phyloP scores from a whole-genome alignment of 345 rosid species.

The Dovyalis caffra region DNA sequence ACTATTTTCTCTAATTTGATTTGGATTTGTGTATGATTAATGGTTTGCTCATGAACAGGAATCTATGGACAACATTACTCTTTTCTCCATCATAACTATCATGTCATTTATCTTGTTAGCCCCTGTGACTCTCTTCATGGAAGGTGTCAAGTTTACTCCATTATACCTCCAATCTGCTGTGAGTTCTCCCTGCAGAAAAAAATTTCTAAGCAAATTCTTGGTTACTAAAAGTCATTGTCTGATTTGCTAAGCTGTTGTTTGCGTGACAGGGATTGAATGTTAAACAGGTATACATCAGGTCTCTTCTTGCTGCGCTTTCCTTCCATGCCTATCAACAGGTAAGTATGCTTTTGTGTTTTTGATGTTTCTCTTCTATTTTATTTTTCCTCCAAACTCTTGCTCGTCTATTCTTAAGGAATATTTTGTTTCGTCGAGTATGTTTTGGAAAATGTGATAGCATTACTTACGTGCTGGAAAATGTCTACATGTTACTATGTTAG shows the following conservation, averaged over 20 bases:
- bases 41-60: constrained; percentile 49
- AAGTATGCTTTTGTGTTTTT: constrained; percentile 14
- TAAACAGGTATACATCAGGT: constrained; percentile 53
- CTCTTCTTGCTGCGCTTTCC: constrained; percentile 80
- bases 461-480: neutral
- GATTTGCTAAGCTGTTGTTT: constrained; percentile 17
- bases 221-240: neutral
- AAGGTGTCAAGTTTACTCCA: constrained; percentile 93
- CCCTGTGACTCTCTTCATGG: constrained; percentile 75
- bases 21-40: constrained; percentile 2
- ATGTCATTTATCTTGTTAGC: constrained; percentile 84
- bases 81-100: constrained; percentile 94
- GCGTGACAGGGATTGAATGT: constrained; percentile 67
- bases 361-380: neutral
- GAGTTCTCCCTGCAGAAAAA: constrained; percentile 33
- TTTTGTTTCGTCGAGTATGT: neutral
- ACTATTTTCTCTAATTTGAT: neutral
- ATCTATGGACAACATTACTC: constrained; percentile 92
- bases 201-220: neutral
- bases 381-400: neutral
- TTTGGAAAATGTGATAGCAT: neutral
- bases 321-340: constrained; percentile 99
- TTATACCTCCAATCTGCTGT: constrained; percentile 77
- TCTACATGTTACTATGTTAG: neutral
- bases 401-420: neutral